Evolutionary conservation across 2,329 filamentous ascomycete species (phyloP), one percentile per base, ranked within the genome.

Genomic region (Cladophialophora immunda): DNA sequence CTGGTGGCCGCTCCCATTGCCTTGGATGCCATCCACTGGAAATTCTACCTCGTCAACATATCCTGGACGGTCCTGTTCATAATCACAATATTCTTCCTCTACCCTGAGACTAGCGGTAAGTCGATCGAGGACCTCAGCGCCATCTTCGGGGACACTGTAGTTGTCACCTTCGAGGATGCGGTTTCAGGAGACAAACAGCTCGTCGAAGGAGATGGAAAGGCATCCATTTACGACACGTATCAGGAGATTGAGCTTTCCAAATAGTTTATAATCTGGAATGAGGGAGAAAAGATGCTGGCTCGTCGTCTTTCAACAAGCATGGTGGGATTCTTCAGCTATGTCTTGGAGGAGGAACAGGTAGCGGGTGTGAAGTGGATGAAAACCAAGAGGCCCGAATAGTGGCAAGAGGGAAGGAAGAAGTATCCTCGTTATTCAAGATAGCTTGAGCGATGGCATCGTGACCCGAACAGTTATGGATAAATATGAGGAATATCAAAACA

Each of bases 1-100:
- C 73, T 80, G 3, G 71, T 75, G 7, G 74, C 71, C 19, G 76
- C 71, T 5, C 75, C 76, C 0, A 74, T 76, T 27, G 77, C 74
- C 7, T 61, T 78, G 22, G 70, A 74, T 29, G 66, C 58, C 2
- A 75, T 78, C 62, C 70, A 64, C 6, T 78, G 76, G 76, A 76
- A 72, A 61, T 78, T 76, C 62, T 81, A 79, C 17, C 75, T 81
- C 17, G 78, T 78, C 15, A 60, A 77, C 7, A 77, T 77, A 17
- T 64, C 74, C 9, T 73, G 75, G 11, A 76, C 73, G 1, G 67
- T 73, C 2, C 62, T 74, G 13, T 75, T 76, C 63, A 72, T 73
- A n/a, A 54, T 71, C 4, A 70, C 69, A 19, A 72, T 79, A 25
- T 79, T 70, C 53, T 74, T 77, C 56, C 62, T 77, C 78, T 75